phyloP scores from a whole-genome alignment of 768 basidiomycete species.

The Auricularia cornea region DNA sequence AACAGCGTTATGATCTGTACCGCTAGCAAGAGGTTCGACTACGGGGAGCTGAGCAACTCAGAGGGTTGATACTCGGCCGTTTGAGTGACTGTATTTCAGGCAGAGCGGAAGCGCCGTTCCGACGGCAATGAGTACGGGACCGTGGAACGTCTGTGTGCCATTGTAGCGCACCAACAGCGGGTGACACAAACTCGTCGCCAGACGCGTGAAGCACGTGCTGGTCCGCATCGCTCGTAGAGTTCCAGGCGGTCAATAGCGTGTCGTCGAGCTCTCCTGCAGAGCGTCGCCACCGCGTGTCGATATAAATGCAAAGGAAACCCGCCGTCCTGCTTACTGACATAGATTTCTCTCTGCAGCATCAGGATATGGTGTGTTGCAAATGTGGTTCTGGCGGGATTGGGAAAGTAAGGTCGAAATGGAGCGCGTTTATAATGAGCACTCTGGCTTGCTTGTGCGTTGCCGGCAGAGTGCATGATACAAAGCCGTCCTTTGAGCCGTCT shows the following conservation, averaged over 20 bases:
- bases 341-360: slow-evolving; percentile 67
- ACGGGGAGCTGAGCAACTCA: background rate
- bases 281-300: slow-evolving; percentile 90
- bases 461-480: slow-evolving; percentile 34
- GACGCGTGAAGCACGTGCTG: slow-evolving; percentile 43
- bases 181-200: slow-evolving; percentile 64
- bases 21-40: slow-evolving; percentile 38
- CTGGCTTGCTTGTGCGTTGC: slow-evolving; percentile 75
- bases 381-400: slow-evolving; percentile 47
- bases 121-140: slow-evolving; percentile 52
- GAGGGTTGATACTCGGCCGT: background rate
- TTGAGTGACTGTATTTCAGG: slow-evolving; percentile 15
- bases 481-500: slow-evolving; percentile 14
- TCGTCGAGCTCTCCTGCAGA: slow-evolving; percentile 74
- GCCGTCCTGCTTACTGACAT: slow-evolving; percentile 48
- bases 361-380: slow-evolving; percentile 68
- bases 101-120: slow-evolving; percentile 48
- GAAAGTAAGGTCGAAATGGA: slow-evolving; percentile 89
- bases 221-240: slow-evolving; percentile 13
- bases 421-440: slow-evolving; percentile 80
- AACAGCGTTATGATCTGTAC: slow-evolving; percentile 72
- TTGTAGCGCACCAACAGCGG: slow-evolving; percentile 95
- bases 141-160: slow-evolving; percentile 62
- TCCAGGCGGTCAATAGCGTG: slow-evolving; percentile 41
- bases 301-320: slow-evolving; percentile 83